Percentiles rank a stretch among this genome's conserved stretches.
These are phyloP conservation scores for Taphrina populina DNA, from an alignment of 1,139 yeast genomes.

Conservation along the genomic window DNA sequence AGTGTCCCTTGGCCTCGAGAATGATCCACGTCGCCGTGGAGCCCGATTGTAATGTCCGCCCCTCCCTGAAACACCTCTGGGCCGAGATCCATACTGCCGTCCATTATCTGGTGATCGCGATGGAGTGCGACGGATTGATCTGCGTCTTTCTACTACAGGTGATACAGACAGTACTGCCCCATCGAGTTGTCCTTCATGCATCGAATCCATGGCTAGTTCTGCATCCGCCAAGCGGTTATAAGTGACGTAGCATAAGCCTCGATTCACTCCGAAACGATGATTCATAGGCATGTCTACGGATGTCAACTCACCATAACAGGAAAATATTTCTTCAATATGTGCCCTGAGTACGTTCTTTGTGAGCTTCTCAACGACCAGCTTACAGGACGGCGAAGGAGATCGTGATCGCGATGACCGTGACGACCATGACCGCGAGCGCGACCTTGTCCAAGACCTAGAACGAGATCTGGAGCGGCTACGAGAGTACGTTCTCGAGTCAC, in stretches of 20 bases:
- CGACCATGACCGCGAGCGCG: constrained; percentile 17
- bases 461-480: background rate
- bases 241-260: constrained; percentile 36
- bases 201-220: constrained; percentile 36
- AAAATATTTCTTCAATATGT: constrained; percentile 39
- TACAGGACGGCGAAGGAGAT: background rate
- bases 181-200: constrained; percentile 37
- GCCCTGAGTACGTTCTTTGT: constrained; percentile 36
- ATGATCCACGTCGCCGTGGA: no score
- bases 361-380: constrained; percentile 38
- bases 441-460: background rate
- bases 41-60: no score
- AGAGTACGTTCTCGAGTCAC: constrained; percentile 5
- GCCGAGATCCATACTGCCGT: no score
- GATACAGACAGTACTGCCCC: constrained; percentile 9
- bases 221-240: constrained; percentile 36
- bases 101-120: background rate
- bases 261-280: constrained; percentile 21
- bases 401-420: background rate
- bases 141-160: background rate
- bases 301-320: constrained; percentile 36
- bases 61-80: no score
- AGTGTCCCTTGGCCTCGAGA: no score
- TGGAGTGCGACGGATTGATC: background rate
- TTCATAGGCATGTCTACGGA: constrained; percentile 36